These are phyloP conservation scores for Rhizophagus clarus DNA, from an alignment of 192 early-diverging fungal species.

Conservation along the genomic window DNA sequence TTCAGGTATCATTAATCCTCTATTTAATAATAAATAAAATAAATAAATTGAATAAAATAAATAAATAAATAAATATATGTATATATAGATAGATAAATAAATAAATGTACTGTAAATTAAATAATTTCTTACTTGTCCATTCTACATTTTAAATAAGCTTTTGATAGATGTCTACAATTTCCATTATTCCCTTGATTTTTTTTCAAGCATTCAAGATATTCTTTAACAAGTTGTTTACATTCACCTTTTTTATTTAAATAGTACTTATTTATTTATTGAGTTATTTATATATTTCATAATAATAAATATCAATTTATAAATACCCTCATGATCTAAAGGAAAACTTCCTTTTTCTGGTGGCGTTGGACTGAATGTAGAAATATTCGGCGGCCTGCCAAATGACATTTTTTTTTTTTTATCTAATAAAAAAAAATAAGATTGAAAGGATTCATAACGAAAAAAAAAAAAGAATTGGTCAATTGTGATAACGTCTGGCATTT, in stretches of 20 bases:
- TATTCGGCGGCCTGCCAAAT: slow-evolving; percentile 73
- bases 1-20: slow-evolving; percentile 70
- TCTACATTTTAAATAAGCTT: slow-evolving; percentile 83
- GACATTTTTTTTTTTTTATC: slow-evolving; percentile 59
- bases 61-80: no score
- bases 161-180: slow-evolving; percentile 71
- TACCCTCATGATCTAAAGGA: slow-evolving; percentile 84
- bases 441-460: no score
- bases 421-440: neutral
- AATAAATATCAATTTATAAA: neutral
- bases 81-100: no score
- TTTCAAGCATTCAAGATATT: slow-evolving; percentile 80
- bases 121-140: slow-evolving; percentile 79
- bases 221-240: slow-evolving; percentile 78
- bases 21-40: slow-evolving; percentile 36
- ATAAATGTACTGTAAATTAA: no score
- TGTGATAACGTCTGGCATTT: no score
- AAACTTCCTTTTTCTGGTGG: slow-evolving; percentile 91
- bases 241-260: slow-evolving; percentile 55
- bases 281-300: neutral
- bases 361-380: slow-evolving; percentile 59
- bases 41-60: neutral
- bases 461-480: no score
- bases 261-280: neutral
- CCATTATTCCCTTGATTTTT: slow-evolving; percentile 69